Evolutionary conservation across 2,329 filamentous ascomycete species (phyloP).

Genomic region (Sordariomycetes sp.): DNA sequence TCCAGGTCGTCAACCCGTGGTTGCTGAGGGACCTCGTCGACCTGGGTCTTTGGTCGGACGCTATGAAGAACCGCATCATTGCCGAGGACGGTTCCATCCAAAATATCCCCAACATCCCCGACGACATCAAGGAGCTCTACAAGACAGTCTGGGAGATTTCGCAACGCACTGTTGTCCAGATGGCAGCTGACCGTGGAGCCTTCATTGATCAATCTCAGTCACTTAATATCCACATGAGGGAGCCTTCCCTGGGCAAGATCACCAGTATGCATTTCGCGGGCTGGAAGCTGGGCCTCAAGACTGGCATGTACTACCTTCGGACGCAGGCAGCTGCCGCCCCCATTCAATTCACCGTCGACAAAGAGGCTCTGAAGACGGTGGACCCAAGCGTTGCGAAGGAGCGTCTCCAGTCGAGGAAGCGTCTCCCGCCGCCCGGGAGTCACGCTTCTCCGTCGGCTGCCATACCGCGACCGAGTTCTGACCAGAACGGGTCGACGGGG

Average conservation of each 20-base stretch:
- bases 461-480: conserved; percentile 51
- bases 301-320: conserved; percentile 99
- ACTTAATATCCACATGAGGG: conserved; percentile 98
- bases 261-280: conserved; percentile 99
- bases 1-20: conserved; percentile 99
- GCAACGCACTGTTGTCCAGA: conserved; percentile 88
- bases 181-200: conserved; percentile 95
- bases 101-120: conserved; percentile 91
- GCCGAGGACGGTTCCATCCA: conserved; percentile 91
- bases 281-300: conserved; percentile 99
- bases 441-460: conserved; percentile 46
- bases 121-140: conserved; percentile 92
- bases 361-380: conserved; percentile 79
- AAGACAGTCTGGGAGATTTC: conserved; percentile 99
- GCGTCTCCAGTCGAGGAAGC: conserved; percentile 52
- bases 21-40: conserved; percentile 95
- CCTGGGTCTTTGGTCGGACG: conserved; percentile 95
- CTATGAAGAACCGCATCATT: conserved; percentile 99
- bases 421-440: conserved; percentile 42
- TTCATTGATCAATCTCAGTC: conserved; percentile 99
- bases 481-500: conserved; percentile 33
- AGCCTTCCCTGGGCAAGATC: conserved; percentile 99
- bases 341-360: conserved; percentile 98
- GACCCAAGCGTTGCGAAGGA: conserved; percentile 67
- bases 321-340: conserved; percentile 94